These are phyloP conservation scores for Candida manassasensis DNA, from an alignment of 805 yeast genomes.

Conservation along the genomic window DNA sequence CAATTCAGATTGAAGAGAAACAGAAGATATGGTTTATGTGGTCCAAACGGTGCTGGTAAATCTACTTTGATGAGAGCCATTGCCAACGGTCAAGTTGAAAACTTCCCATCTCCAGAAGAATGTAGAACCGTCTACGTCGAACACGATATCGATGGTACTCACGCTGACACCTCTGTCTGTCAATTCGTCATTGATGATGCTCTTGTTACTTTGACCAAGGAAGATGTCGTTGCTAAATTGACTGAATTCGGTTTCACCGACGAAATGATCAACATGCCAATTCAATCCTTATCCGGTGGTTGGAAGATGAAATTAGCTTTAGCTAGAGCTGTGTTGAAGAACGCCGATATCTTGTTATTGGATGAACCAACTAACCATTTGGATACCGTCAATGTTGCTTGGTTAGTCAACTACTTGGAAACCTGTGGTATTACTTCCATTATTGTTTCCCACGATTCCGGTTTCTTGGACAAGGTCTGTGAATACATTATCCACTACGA, in stretches of 20 bases:
- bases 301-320: slow-evolving; percentile 99
- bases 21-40: slow-evolving; percentile 97
- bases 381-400: slow-evolving; percentile 99
- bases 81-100: slow-evolving; percentile 98
- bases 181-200: slow-evolving; percentile 88
- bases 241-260: slow-evolving; percentile 89
- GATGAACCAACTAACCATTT: slow-evolving; percentile 99
- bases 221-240: slow-evolving; percentile 69
- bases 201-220: slow-evolving; percentile 67
- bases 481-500: slow-evolving; percentile 99
- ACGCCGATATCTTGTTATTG: slow-evolving; percentile 94
- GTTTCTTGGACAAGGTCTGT: slow-evolving; percentile 95
- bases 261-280: slow-evolving; percentile 91
- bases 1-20: slow-evolving; percentile 98
- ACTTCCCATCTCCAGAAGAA: slow-evolving; percentile 99
- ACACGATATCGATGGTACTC: slow-evolving; percentile 98
- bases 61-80: slow-evolving; percentile 85
- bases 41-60: slow-evolving; percentile 53
- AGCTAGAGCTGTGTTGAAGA: slow-evolving; percentile 98
- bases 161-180: slow-evolving; percentile 90
- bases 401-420: slow-evolving; percentile 98
- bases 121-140: slow-evolving; percentile 99
- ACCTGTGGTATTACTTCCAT: slow-evolving; percentile 98
- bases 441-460: slow-evolving; percentile 98
- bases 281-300: slow-evolving; percentile 98